Evolutionary conservation across 345 rosid species (phyloP), one percentile per base, ranked within the genome.

Genomic region (Rhodomyrtus tomentosa): DNA sequence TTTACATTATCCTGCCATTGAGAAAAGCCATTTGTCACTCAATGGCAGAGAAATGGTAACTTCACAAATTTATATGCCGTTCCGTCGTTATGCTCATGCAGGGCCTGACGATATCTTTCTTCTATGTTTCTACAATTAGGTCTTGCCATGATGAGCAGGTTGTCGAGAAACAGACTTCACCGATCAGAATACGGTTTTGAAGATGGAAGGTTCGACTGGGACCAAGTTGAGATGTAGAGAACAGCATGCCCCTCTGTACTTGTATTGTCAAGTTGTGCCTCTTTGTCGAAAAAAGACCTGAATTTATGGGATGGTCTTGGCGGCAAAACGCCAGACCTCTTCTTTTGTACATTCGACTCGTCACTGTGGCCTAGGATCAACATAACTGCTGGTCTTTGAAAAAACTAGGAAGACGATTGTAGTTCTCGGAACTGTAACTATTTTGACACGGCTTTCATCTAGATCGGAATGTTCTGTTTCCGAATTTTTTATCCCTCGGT

Each of bases 101-200:
- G 32, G 42, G 51, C 74, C 52, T 83, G 53, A 59, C 53, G 16
- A 20, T 40, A 12, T 24, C 24, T 55, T 4, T 15, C 18, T 49
- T 32, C 53, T 50, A 55, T 85, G 54, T 86, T 74, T 50, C 42
- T 53, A 83, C 51, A 85, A 87, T 54, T 89, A 92, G 97, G 95
- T 87, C 90, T 92, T 6, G 91, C 92, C 22, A 81, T 84, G 74
- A 92, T 92, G 92, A 85, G 95, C 88, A 90, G 91, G 86, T 53
- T 92, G 88, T 88, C 89, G 24, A 88, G 87, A 22, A 85, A 83
- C 84, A 90, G 90, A 89, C 90, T 87, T 84, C 93, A 56, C 25
- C 87, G 83, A n/a, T 84, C 55, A 22, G 93, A 86, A 50, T 81
- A 55, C 55, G 87, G 88, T 45, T 79, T 72, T 56, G 92, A 88